Base-by-base conservation (phyloP, 305 asterid genomes). In the Fraxinus ornus region DNA sequence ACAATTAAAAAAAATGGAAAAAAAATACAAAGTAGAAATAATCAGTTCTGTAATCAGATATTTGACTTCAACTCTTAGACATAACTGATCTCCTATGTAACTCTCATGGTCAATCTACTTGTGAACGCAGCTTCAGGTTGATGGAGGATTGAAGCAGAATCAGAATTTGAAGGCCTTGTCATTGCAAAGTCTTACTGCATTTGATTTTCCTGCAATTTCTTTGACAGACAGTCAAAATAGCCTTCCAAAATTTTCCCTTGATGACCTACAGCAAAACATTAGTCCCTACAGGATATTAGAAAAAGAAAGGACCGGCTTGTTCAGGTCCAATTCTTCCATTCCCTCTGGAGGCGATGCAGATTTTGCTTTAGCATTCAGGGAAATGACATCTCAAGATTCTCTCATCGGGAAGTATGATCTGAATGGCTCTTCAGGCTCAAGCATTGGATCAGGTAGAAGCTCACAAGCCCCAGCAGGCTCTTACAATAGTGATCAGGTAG, bases 381-480 rank as follows among this genome's bases (percentile, higher is more conserved):
- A 90, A 85, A 87, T 87, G 94, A 86, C 91, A 17, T 83, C 97
- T 68, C 97, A 89, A 86, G 95, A 93, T 78, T 82, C 97, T 24
- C 85, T 91, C 86, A 85, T 93, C 26, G 94, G 97, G 74, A 94
- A 93, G 83, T 91, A 82, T 62, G 97, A 91, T 5, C 89, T 85
- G 79, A 90, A 85, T 85, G 91, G 93, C 76, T 89, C 91, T 57
- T 73, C 92, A 47, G 88, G 83, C 73, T 80, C 87, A 39, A 91
- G 85, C 88, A 89, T 89, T 80, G 98, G 98, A 78, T 92, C 98
- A 26, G 91, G 99, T 83, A 85, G 98, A 88, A 88, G 91, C 75
- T 89, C 99, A 35, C 94, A 89, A 71, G 81, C 81, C 32, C 78
- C 91, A 74, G 90, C 90, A 77, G 90, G 92, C 81, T 84, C 95